Base-by-base conservation (phyloP, 495 filamentous ascomycete species). In the Glutinoglossum americanum region DNA sequence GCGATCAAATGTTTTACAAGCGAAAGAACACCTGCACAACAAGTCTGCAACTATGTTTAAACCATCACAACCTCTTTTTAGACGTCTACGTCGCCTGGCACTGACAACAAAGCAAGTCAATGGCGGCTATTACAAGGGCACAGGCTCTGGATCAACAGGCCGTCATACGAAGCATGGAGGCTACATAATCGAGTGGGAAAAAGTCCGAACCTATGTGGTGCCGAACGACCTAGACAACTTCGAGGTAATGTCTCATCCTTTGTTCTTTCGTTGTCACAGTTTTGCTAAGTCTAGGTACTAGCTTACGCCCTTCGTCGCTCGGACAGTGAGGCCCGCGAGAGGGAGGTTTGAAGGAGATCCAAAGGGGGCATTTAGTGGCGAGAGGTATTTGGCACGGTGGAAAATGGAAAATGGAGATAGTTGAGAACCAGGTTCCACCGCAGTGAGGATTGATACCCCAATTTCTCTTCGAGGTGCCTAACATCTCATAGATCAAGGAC, bases 111-210 rank as follows among this genome's bases (percentile, higher is more conserved):
- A 98, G 72, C 80, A 85, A 67, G 81, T 86, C 71, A 84, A 83
- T 66, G 87, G 89, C 67, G 92, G 87, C 54, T 98, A 81, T 78
- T 97, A 97, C 79, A 97, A 97, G 74, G 93, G 93, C 66, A 96
- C 80, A 59, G 76, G 90, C 25, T 80, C 85, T 0, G 93, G 93
- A 13, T 78, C 82, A 39, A 86, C 90, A 80, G 92, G 92, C 61
- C 68, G 73, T 33, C 90, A 94, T 69, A 89, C 86, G 21, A 87
- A 85, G 67, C 77, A 82, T 69, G 89, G 90, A 66, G 80, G 81
- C 33, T 98, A 88, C 68, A 67, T 80, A 9, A 81, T 95, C 63
- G 82, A 96, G 58, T 89, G 77, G 76, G 62, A 72, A 25, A 94
- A 92, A 70, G 87, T 95, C 60, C 83, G 92, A 65, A 94, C 87